Evolutionary conservation across 129 eudicot genomes (phyloP).

Genomic region (Ambrosia artemisiifolia): DNA sequence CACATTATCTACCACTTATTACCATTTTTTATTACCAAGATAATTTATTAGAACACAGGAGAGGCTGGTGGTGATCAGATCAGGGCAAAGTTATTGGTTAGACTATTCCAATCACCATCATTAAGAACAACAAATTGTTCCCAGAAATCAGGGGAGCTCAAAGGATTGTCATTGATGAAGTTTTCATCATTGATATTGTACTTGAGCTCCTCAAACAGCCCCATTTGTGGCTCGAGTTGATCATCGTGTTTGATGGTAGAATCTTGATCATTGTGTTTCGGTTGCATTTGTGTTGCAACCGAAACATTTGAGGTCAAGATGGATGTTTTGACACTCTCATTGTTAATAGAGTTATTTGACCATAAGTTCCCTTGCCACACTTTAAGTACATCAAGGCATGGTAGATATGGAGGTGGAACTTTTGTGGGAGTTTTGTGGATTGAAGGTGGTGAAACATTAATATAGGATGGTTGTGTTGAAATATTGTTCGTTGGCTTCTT

Average conservation of each 20-base stretch:
- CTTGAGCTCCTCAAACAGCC: constrained; percentile 2
- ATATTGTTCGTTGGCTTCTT: constrained; percentile 26
- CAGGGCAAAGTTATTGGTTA: constrained; percentile 11
- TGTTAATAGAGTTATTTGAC: constrained; percentile 1
- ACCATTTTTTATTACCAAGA: neutral
- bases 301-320: neutral
- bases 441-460: neutral
- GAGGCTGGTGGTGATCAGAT: constrained; percentile 3
- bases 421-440: neutral
- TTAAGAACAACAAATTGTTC: neutral
- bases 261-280: neutral
- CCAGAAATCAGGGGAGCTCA: neutral
- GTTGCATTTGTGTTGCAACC: neutral
- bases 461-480: constrained; percentile 3
- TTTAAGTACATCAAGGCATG: constrained; percentile 46
- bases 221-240: neutral
- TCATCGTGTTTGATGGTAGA: neutral
- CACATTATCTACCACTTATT: neutral
- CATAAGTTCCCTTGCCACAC: constrained; percentile 44
- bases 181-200: neutral
- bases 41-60: neutral
- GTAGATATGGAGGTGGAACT: constrained; percentile 10
- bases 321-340: constrained; percentile 28
- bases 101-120: constrained; percentile 4
- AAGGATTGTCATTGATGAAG: neutral